Evolutionary conservation across 345 rosid species (phyloP).

Genomic region (Brassica cretica): DNA sequence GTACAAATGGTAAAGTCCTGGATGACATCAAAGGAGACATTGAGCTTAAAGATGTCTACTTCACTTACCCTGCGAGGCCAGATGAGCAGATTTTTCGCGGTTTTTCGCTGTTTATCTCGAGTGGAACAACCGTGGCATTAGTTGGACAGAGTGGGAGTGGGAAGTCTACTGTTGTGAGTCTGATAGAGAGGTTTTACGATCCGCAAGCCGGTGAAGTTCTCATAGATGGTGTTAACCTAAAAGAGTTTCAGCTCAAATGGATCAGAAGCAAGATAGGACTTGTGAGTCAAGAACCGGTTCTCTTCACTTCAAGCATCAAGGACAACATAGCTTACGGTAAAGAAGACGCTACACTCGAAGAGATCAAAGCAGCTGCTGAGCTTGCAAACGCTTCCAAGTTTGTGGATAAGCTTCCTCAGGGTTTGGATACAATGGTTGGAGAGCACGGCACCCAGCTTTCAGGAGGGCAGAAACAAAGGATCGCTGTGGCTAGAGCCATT

Average conservation of each 20-base stretch:
- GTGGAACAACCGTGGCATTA: constrained; percentile 59
- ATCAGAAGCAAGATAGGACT: constrained; percentile 67
- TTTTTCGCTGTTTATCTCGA: constrained; percentile 51
- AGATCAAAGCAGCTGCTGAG: constrained; percentile 57
- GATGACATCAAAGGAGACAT: constrained; percentile 51
- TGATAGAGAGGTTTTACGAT: constrained; percentile 71
- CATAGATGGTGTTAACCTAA: constrained; percentile 55
- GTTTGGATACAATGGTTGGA: constrained; percentile 74
- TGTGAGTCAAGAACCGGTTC: constrained; percentile 73
- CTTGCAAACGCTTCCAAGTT: constrained; percentile 66
- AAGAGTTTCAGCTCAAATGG: constrained; percentile 61
- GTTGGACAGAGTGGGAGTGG: constrained; percentile 80
- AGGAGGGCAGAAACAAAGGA: constrained; percentile 81
- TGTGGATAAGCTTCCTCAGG: constrained; percentile 65
- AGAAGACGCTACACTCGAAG: constrained; percentile 51
- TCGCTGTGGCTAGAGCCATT: constrained; percentile 73
- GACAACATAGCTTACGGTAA: constrained; percentile 70
- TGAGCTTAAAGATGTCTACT: constrained; percentile 55
- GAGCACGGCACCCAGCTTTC: constrained; percentile 83
- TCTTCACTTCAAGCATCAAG: constrained; percentile 57
- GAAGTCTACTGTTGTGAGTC: constrained; percentile 59
- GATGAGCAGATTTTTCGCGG: constrained; percentile 53
- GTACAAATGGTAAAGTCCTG: constrained; percentile 42
- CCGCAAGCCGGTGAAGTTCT: constrained; percentile 59
- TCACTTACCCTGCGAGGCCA: constrained; percentile 67